Conservation (phyloP, 768 basidiomycete species). For the Gyrodon lividus region DNA sequence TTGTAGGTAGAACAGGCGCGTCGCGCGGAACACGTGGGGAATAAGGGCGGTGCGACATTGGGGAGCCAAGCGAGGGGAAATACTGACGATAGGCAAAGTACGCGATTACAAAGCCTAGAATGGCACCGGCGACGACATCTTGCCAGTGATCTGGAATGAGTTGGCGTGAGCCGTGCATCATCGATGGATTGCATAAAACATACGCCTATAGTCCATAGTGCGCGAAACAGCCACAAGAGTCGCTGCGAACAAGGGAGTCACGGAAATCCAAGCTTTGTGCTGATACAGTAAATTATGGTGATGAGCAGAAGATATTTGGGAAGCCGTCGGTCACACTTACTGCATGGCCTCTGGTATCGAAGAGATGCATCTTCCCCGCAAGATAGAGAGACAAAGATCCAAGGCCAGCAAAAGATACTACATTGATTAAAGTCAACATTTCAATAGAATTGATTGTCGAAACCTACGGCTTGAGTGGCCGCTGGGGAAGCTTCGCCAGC, state of each 20-base stretch:
- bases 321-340: constrained; percentile 36
- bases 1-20: constrained; percentile 42
- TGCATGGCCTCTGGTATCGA: constrained; percentile 74
- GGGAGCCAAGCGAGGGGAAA: constrained; percentile 68
- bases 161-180: constrained; percentile 1
- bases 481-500: constrained; percentile 90
- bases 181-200: constrained; percentile 5
- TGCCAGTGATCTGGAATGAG: constrained; percentile 77
- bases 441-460: background rate
- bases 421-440: constrained; percentile 6
- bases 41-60: constrained; percentile 66
- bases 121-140: constrained; percentile 78
- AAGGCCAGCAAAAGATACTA: constrained; percentile 91
- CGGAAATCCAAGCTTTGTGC: constrained; percentile 81
- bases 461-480: constrained; percentile 84
- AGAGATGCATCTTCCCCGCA: constrained; percentile 90
- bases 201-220: constrained; percentile 90
- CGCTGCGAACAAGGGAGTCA: constrained; percentile 76
- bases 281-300: constrained; percentile 22
- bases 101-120: constrained; percentile 69
- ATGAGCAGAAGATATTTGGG: background rate
- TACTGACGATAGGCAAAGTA: constrained; percentile 84
- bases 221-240: constrained; percentile 79
- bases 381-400: constrained; percentile 87
- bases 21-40: constrained; percentile 60